Evolutionary conservation across 352 stramenopile genomes (phyloP), one percentile per base, ranked within the genome.

Genomic region (Globisporangium sylvaticum): DNA sequence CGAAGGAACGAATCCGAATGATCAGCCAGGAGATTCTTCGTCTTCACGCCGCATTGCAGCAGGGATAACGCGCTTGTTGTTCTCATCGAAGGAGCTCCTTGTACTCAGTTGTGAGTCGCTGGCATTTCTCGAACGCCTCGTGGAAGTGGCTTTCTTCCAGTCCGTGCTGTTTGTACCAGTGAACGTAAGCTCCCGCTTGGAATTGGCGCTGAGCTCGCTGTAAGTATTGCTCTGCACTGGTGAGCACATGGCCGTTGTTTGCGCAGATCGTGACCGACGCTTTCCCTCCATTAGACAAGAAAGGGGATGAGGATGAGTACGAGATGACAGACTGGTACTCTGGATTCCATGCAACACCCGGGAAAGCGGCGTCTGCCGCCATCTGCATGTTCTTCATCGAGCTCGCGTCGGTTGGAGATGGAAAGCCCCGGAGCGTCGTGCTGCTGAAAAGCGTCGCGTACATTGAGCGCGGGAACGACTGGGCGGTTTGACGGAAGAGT

Each of bases 101-200:
- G 61, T 83, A 83, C 5, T 65, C 58, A 20, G 22, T 25, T 14
- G 73, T 58, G 4, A 83, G 72, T 20, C 63, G 56, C 12, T 56
- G 44, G 37, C 61, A 71, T n/a, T 70, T 58, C 27, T 80, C 68
- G 37, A 83, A 80, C 3, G 71, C 76, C 10, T 64, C 39, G 12
- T 72, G 55, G 55, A 83, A 83, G 29, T 83, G 62, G 20, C 39
- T 53, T 29, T 83, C 69, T 56, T 83, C 76, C 8, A 83, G 67
- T 42, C 76, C 76, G 56, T 83, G 69, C 44, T 83, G 73, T 46
- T 73, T 75, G 57, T 79, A 83, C 76, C 76, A 83, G 62, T 83
- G 76, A 0, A 69, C 66, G 60, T 83, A 83, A n/a, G 76, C 76
- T 0, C 66, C 57, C 0, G 73, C 76, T 20, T 70, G 34, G 42